These are phyloP conservation scores for Phellopilus nigrolimitatus DNA, from an alignment of 1,284 basidiomycete genomes.

Conservation along the genomic window DNA sequence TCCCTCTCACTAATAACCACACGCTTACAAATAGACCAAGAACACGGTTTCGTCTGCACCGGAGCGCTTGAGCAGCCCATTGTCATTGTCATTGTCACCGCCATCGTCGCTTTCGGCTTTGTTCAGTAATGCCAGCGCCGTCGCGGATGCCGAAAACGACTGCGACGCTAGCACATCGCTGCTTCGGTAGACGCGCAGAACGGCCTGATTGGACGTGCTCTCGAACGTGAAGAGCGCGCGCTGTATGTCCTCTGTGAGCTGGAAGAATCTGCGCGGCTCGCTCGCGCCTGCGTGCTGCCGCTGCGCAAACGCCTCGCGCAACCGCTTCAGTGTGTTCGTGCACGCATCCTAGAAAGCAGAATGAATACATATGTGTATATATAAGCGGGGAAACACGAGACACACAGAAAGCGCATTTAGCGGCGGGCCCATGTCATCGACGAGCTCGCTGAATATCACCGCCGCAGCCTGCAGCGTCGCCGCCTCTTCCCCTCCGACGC, in stretches of 20 bases:
- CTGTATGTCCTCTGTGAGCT: constrained; percentile 63
- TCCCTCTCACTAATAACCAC: not conserved
- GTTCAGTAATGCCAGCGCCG: not conserved
- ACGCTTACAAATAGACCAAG: constrained; percentile 81
- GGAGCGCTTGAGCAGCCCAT: constrained; percentile 24
- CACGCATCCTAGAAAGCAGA: constrained; percentile 49
- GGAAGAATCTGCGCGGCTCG: constrained; percentile 48
- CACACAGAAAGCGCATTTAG: constrained; percentile 73
- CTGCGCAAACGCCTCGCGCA: constrained; percentile 60
- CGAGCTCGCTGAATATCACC: constrained; percentile 75
- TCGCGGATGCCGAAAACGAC: constrained; percentile 2
- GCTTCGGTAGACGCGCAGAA: constrained; percentile 68
- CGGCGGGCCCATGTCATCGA: constrained; percentile 80
- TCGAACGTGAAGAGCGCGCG: constrained; percentile 71
- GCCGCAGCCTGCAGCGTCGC: constrained; percentile 61
- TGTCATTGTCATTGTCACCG: constrained; percentile 49
- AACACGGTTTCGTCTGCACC: constrained; percentile 53
- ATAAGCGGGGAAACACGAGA: not conserved
- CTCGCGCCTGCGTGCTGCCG: constrained; percentile 19
- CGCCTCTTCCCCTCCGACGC: constrained; percentile 10
- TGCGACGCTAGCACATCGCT: constrained; percentile 40
- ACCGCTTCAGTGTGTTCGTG: constrained; percentile 49
- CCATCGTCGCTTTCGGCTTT: constrained; percentile 28
- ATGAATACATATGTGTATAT: constrained; percentile 8
- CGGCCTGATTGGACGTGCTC: constrained; percentile 76